Evolutionary conservation across 768 basidiomycete genomes (phyloP), one percentile per base, ranked within the genome.

Genomic region (Mycena polygramma): DNA sequence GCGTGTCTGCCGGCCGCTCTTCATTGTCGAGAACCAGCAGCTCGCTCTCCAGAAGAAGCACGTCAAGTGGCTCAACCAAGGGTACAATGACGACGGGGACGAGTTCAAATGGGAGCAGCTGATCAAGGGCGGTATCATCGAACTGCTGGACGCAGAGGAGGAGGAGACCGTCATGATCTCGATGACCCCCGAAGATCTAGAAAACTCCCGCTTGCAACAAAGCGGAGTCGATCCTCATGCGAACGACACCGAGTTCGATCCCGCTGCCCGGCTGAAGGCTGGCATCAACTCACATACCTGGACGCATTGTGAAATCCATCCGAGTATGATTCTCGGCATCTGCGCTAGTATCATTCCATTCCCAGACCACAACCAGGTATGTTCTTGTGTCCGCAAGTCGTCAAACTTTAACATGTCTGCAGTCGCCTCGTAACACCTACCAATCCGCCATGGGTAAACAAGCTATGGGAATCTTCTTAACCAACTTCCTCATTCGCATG

Each of bases 391-490:
- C 30, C 45, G 6, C 30, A 54, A 57, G 55, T 63, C 30, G 57
- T 53, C 48, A 37, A 48, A 70, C 55, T 70, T 66, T 75, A 17
- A 75, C 51, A 11, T 58, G 41, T 46, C 37, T 63, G 13, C 72
- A 99, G 95, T 99, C 97, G 68, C 97, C 97, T 74, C 98, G 97
- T 90, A 99, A 99, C 79, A 99, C 97, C 6, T 99, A 99, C 78
- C 97, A 99, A 84, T 99, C 97, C 53, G 97, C 97, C 61, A 99
- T 99, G 97, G 98, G 98, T 75, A 99, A 99, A 84, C 97, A 99
- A 90, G 97, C 97, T 14, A 99, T 99, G 97, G 97, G 98, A 59
- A 96, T 99, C 74, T 98, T 94, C 82, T 88, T 99, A 43, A 99
- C 97, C 43, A 99, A 99, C 82, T 99, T 97, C 87, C 89, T 98